phyloP scores from a whole-genome alignment of 2,329 filamentous ascomycete genomes.

The Periconia sp. region DNA sequence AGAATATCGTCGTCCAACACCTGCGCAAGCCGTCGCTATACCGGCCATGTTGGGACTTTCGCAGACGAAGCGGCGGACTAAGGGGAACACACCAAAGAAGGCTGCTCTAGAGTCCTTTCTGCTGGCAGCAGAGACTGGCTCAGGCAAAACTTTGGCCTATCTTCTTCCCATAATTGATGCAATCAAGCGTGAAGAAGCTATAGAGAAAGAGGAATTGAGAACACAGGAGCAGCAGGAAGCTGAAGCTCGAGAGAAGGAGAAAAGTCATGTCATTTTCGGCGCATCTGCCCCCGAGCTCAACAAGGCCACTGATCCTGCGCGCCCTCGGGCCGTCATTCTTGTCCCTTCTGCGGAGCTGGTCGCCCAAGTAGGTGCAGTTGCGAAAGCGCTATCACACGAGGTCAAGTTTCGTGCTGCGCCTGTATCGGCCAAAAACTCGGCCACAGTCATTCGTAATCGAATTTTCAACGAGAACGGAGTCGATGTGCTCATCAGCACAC shows the following conservation, averaged over 20 bases:
- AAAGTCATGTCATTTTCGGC: conserved; percentile 57
- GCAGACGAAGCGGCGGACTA: conserved; percentile 41
- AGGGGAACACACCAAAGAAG: conserved; percentile 27
- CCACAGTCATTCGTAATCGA: conserved; percentile 78
- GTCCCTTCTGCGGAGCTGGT: conserved; percentile 93
- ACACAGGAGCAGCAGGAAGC: conserved; percentile 55
- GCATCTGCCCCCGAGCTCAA: conserved; percentile 60
- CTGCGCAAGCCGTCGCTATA: conserved; percentile 86
- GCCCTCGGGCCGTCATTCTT: conserved; percentile 81
- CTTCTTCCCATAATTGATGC: conserved; percentile 82
- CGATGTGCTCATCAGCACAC: conserved; percentile 84
- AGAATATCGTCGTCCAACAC: conserved; percentile 77
- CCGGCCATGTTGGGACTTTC: conserved; percentile 70
- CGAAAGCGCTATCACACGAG: conserved; percentile 80
- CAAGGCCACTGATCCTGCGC: conserved; percentile 68
- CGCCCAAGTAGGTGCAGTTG: conserved; percentile 76
- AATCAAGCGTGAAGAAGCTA: conserved; percentile 71
- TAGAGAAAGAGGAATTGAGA: conserved; percentile 55
- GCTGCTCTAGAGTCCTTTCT: conserved; percentile 67
- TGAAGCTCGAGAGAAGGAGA: conserved; percentile 26
- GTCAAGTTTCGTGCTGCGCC: conserved; percentile 84
- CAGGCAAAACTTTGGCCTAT: conserved; percentile 94
- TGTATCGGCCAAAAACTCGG: conserved; percentile 75
- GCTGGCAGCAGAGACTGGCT: conserved; percentile 93
- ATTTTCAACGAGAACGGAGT: conserved; percentile 81